Conservation (phyloP, 192 early-diverging fungal genomes). For the Funneliformis geosporum region DNA sequence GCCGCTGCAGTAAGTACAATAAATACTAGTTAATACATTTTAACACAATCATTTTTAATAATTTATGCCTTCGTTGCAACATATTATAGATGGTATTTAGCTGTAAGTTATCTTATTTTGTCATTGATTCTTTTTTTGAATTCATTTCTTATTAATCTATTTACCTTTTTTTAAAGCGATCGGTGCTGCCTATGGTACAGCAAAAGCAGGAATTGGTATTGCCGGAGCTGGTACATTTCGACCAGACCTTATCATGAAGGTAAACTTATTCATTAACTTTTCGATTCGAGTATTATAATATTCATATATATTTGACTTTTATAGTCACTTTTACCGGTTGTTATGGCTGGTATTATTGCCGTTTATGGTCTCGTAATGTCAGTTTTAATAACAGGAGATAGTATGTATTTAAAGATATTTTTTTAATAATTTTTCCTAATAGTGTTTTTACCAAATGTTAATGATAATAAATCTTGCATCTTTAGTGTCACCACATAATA, state of each 20-base stretch:
- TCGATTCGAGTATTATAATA: neutral
- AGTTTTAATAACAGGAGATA: conserved; percentile 82
- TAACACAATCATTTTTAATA: neutral
- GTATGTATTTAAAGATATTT: conserved; percentile 55
- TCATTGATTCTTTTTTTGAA: neutral
- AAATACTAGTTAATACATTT: neutral
- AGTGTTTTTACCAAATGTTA: neutral
- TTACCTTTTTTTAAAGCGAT: conserved; percentile 54
- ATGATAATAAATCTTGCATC: neutral
- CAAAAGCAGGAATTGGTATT: conserved; percentile 96
- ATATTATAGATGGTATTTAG: conserved; percentile 64
- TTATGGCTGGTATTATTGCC: conserved; percentile 99
- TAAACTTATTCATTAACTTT: conserved; percentile 5
- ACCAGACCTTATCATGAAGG: conserved; percentile 89
- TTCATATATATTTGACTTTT: neutral
- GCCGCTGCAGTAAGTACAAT: conserved; percentile 70
- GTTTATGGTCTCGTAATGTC: conserved; percentile 98
- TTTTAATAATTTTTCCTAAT: conserved; percentile 22
- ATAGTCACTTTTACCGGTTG: conserved; percentile 86
- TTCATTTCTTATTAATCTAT: neutral
- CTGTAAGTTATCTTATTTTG: conserved; percentile 49
- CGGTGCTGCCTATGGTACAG: conserved; percentile 98
- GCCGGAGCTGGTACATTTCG: conserved; percentile 91
- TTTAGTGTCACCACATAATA: conserved; percentile 33
- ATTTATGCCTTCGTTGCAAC: conserved; percentile 10